phyloP scores from a whole-genome alignment of 2,329 filamentous ascomycete species.

The Lanzia echinophila region DNA sequence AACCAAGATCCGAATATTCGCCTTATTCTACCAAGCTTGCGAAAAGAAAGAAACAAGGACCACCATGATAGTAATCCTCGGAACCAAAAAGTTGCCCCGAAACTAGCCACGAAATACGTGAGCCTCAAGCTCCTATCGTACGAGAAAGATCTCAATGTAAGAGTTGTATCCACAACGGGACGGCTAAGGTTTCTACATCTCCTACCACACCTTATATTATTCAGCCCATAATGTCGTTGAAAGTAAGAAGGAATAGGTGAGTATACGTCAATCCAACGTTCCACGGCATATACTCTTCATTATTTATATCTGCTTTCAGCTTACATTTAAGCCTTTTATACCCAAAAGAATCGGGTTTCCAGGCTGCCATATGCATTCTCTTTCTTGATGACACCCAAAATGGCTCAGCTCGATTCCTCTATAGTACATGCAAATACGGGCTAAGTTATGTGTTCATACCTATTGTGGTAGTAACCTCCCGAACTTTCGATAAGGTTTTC shows the following conservation, averaged over 20 bases:
- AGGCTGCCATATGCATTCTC: background rate
- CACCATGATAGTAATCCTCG: background rate
- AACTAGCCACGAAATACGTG: background rate
- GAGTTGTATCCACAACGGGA: background rate
- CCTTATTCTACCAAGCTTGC: background rate
- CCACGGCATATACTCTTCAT: background rate
- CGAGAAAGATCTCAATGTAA: background rate
- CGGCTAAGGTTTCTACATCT: background rate
- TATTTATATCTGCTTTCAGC: background rate
- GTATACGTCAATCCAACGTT: background rate
- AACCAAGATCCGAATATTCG: background rate
- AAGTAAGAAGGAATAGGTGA: background rate
- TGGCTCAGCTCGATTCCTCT: background rate
- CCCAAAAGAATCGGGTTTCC: background rate
- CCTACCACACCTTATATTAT: background rate
- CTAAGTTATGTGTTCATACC: background rate
- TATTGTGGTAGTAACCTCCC: background rate
- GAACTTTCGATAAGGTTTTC: background rate
- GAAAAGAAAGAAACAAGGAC: background rate
- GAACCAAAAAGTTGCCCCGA: background rate
- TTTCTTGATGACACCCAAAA: background rate
- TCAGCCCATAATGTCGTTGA: conserved; percentile 5
- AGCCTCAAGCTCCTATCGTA: background rate
- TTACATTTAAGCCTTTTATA: background rate
- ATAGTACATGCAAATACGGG: background rate